Percentiles rank a stretch among this genome's conserved stretches.
Evolutionary conservation across 768 basidiomycete species (phyloP).

Genomic region (Hericium erinaceus): DNA sequence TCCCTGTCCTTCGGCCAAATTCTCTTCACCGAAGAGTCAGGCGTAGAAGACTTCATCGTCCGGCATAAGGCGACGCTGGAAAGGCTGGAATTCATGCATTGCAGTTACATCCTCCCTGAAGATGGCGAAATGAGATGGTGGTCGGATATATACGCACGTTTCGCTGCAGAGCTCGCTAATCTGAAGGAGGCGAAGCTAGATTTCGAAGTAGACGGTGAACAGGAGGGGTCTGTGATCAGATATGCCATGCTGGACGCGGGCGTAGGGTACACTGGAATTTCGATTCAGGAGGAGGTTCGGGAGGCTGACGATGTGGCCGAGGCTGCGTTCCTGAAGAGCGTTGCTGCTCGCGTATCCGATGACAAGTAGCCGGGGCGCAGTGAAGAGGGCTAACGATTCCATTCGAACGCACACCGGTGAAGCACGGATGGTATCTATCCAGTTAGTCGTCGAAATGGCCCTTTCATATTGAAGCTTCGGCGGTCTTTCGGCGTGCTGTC

Average conservation of each 20-base stretch:
- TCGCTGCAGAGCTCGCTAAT: not conserved
- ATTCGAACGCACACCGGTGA: too few species aligned
- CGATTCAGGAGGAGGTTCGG: not conserved
- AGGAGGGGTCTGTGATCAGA: not conserved
- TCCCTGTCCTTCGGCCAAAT: not conserved
- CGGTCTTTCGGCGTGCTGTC: too few species aligned
- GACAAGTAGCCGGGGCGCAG: too few species aligned
- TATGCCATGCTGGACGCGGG: not conserved
- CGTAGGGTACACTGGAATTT: not conserved
- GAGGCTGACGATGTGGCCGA: not conserved
- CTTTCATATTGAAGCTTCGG: too few species aligned
- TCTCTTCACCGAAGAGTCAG: not conserved
- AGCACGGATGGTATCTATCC: too few species aligned
- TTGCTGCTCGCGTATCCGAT: not conserved
- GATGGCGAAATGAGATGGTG: not conserved
- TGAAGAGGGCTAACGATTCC: too few species aligned
- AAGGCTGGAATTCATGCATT: not conserved
- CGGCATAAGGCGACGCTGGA: not conserved
- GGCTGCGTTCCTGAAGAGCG: not conserved
- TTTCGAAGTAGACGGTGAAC: not conserved
- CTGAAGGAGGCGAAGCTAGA: not conserved
- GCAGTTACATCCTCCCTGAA: not conserved
- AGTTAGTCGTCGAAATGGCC: too few species aligned
- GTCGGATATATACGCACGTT: not conserved
- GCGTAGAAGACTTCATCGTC: conserved; percentile 3